Evolutionary conservation across 805 yeast genomes (phyloP).

Genomic region (Kuraishia borneana): DNA sequence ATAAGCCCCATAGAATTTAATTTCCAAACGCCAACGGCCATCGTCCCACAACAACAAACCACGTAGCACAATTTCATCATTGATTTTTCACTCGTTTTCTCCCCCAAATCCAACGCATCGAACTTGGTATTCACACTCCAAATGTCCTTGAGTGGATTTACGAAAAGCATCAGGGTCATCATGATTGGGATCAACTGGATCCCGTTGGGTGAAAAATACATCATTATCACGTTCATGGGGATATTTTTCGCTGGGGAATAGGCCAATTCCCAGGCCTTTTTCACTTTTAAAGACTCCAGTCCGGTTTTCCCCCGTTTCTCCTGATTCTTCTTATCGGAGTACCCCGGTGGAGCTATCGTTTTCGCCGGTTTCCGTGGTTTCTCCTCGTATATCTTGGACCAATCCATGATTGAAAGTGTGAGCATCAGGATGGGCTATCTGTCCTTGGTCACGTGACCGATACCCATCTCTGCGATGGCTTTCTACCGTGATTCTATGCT

Average conservation of each 20-base stretch:
- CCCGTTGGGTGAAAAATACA: slow-evolving; percentile 86
- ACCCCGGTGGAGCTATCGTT: slow-evolving; percentile 1
- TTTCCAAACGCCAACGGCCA: slow-evolving; percentile 78
- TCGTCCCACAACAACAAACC: slow-evolving; percentile 35
- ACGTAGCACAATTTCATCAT: slow-evolving; percentile 16
- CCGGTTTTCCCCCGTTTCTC: slow-evolving; percentile 6
- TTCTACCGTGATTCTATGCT: background rate
- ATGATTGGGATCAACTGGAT: slow-evolving; percentile 84
- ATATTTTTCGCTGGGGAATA: slow-evolving; percentile 67
- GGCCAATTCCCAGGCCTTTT: slow-evolving; percentile 84
- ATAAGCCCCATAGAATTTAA: slow-evolving; percentile 80
- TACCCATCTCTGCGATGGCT: too few relatives aligned
- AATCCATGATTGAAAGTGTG: background rate
- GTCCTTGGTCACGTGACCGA: too few relatives aligned
- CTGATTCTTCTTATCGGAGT: background rate
- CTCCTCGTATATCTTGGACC: background rate
- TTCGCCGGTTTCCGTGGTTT: background rate
- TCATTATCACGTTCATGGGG: slow-evolving; percentile 88
- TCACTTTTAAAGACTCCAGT: slow-evolving; percentile 29
- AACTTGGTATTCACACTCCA: slow-evolving; percentile 47
- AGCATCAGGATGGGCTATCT: background rate
- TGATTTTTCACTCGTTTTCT: slow-evolving; percentile 8
- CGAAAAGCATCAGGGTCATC: slow-evolving; percentile 77
- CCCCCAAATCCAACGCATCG: slow-evolving; percentile 12
- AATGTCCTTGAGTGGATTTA: slow-evolving; percentile 69